Evolutionary conservation across 495 filamentous ascomycete species (phyloP).

Genomic region (Penicillium samsonianum): DNA sequence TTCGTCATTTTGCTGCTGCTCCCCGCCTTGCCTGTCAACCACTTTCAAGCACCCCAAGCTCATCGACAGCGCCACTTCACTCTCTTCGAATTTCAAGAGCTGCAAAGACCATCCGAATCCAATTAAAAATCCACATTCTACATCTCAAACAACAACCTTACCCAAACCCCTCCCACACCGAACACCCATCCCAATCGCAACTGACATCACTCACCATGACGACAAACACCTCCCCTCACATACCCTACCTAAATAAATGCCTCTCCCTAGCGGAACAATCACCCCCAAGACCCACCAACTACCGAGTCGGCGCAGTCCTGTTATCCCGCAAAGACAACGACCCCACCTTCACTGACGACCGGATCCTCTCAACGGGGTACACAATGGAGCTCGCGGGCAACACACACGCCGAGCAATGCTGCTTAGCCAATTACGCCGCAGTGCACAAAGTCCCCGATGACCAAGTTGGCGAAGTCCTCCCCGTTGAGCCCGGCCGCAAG

Average conservation of each 20-base stretch:
- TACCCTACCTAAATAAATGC: conserved; percentile 68
- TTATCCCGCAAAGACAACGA: conserved; percentile 52
- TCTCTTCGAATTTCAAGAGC: not conserved
- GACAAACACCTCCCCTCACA: conserved; percentile 49
- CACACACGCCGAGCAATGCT: conserved; percentile 94
- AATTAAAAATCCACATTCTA: not conserved
- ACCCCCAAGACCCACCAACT: conserved; percentile 85
- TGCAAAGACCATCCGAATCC: not conserved
- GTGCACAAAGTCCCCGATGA: conserved; percentile 55
- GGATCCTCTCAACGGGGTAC: conserved; percentile 80
- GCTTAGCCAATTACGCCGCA: conserved; percentile 72
- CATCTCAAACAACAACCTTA: not conserved
- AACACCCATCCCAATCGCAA: conserved; percentile 1
- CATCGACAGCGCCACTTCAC: not conserved
- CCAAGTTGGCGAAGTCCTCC: conserved; percentile 56
- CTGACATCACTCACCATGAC: conserved; percentile 17
- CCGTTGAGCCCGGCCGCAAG: conserved; percentile 37
- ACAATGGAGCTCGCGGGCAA: conserved; percentile 90
- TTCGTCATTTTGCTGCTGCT: conserved; percentile 30
- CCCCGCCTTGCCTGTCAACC: conserved; percentile 18
- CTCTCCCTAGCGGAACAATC: conserved; percentile 74
- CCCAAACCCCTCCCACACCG: not conserved
- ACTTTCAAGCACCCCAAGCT: conserved; percentile 9
- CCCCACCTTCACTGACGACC: conserved; percentile 44
- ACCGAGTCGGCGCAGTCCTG: conserved; percentile 85